Evolutionary conservation across 2,329 filamentous ascomycete genomes (phyloP).

Genomic region (Trichoderma sp.): DNA sequence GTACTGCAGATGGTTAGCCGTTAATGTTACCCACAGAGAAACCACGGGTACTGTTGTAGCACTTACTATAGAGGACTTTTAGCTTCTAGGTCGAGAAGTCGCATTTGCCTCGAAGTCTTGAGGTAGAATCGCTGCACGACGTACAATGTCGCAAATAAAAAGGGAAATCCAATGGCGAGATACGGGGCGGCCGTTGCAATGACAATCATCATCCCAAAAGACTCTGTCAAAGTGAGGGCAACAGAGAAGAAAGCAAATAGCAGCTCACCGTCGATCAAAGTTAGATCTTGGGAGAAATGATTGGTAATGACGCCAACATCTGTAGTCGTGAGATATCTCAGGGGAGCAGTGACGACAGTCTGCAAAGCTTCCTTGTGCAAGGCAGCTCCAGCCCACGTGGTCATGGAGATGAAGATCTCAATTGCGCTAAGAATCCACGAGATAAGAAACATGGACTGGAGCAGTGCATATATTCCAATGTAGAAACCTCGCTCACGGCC

Average conservation of each 20-base stretch:
- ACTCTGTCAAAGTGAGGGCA: slow-evolving; percentile 25
- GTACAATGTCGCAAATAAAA: slow-evolving; percentile 44
- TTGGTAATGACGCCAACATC: too few relatives aligned
- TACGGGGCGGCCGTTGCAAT: slow-evolving; percentile 42
- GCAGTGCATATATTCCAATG: slow-evolving; percentile 8
- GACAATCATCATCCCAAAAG: slow-evolving; percentile 39
- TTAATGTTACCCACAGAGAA: too few relatives aligned
- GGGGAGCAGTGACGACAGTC: slow-evolving; percentile 23
- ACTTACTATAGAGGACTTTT: slow-evolving; percentile 43
- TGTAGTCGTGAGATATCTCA: too few relatives aligned
- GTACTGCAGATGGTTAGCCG: not conserved
- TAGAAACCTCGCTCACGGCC: not conserved
- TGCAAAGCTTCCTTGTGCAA: slow-evolving; percentile 30
- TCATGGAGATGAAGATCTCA: slow-evolving; percentile 22
- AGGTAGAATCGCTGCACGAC: slow-evolving; percentile 55
- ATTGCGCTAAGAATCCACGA: slow-evolving; percentile 2
- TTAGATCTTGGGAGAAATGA: too few relatives aligned
- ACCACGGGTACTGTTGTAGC: too few relatives aligned
- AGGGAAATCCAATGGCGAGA: slow-evolving; percentile 48
- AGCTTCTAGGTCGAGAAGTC: slow-evolving; percentile 57
- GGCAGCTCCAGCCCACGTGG: slow-evolving; percentile 27
- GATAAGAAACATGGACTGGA: slow-evolving; percentile 7
- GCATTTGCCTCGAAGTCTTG: slow-evolving; percentile 57
- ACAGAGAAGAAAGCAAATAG: slow-evolving; percentile 27
- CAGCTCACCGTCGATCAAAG: slow-evolving; percentile 33